phyloP scores from a whole-genome alignment of 2,329 filamentous ascomycete species.

The Xylaria polymorpha region DNA sequence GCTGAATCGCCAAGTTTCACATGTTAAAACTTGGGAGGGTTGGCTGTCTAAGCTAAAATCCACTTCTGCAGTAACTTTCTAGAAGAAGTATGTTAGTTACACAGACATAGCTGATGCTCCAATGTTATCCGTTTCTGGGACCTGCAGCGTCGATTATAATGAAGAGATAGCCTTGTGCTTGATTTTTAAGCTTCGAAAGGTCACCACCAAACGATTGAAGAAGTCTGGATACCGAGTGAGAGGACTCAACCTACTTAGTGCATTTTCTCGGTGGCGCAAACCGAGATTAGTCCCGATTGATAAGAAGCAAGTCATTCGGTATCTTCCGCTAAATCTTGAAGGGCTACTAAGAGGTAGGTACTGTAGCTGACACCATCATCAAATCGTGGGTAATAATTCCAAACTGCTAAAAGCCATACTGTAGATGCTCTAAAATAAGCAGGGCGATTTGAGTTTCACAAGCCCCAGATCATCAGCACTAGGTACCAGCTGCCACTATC shows the following conservation, averaged over 20 bases:
- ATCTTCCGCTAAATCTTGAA: not conserved
- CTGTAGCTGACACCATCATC: slow-evolving; percentile 11
- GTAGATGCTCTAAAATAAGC: slow-evolving; percentile 13
- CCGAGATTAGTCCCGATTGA: not conserved
- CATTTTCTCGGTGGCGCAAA: too few relatives aligned
- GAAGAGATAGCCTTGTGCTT: not conserved
- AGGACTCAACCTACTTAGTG: not conserved
- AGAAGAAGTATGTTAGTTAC: not conserved
- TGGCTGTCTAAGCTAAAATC: not conserved
- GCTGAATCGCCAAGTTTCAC: not conserved
- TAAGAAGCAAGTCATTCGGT: not conserved
- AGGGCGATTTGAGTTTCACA: slow-evolving; percentile 12
- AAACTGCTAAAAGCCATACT: not conserved
- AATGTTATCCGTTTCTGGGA: not conserved
- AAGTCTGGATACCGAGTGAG: not conserved
- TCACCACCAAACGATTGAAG: not conserved
- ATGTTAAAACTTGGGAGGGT: not conserved
- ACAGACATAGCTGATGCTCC: not conserved
- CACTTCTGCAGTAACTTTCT: not conserved
- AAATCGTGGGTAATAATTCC: slow-evolving; percentile 1
- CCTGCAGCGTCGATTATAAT: not conserved
- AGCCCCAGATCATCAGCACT: not conserved
- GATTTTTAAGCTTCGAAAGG: not conserved
- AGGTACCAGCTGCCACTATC: not conserved
- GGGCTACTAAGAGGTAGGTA: not conserved